phyloP scores from a whole-genome alignment of 2,329 filamentous ascomycete species.

The Microcyclospora tardicrescens region DNA sequence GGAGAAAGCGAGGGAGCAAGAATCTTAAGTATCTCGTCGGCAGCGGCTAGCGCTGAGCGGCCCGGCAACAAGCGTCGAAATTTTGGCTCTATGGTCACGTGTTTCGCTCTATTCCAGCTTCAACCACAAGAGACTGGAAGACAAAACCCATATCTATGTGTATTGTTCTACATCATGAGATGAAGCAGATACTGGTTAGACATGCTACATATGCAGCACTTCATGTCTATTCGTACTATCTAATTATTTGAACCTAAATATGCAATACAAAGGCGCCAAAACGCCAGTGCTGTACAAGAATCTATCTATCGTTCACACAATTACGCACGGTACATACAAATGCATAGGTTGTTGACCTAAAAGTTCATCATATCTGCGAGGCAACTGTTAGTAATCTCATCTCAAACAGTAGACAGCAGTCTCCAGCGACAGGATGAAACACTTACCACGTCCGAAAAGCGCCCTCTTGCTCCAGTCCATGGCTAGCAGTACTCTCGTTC shows the following conservation, averaged over 20 bases:
- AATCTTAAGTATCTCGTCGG: too few relatives aligned
- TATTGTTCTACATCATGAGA: too few relatives aligned
- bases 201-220: neutral
- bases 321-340: neutral
- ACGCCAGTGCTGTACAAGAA: neutral
- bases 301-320: neutral
- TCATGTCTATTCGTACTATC: too few relatives aligned
- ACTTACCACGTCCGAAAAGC: conserved; percentile 84
- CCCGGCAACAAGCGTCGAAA: too few relatives aligned
- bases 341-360: conserved; percentile 4
- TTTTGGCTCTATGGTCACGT: too few relatives aligned
- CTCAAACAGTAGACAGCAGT: neutral
- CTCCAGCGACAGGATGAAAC: neutral
- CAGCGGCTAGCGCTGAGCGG: too few relatives aligned
- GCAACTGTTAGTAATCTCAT: conserved; percentile 5
- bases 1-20: too few relatives aligned
- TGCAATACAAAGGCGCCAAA: too few relatives aligned
- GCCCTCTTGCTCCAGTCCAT: conserved; percentile 99
- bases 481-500: conserved; percentile 75
- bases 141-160: too few relatives aligned
- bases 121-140: too few relatives aligned
- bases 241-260: too few relatives aligned
- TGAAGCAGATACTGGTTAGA: neutral
- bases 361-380: conserved; percentile 23
- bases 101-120: too few relatives aligned